These are phyloP conservation scores for Juglanconis sp. DNA, from an alignment of 2,329 filamentous ascomycete species.

Conservation along the genomic window DNA sequence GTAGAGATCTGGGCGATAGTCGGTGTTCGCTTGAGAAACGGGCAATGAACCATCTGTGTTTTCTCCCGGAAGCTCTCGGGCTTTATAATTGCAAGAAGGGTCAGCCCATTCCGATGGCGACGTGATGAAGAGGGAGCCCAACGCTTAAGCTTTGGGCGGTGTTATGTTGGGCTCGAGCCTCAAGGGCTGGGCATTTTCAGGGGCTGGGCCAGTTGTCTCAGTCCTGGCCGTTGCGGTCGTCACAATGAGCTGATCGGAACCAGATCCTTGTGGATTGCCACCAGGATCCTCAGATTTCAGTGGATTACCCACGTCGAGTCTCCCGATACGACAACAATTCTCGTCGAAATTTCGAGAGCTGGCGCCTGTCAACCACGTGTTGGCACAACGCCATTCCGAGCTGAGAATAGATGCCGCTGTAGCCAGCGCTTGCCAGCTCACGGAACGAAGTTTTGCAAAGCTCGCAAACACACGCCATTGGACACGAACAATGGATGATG, in stretches of 20 bases:
- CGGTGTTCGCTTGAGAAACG: no score
- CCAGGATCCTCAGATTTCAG: conserved; percentile 1
- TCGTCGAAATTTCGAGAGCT: no score
- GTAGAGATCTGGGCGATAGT: no score
- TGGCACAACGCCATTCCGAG: no score
- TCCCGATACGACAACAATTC: neutral
- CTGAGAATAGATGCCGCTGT: neutral
- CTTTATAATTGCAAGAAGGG: no score
- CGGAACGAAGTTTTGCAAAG: neutral
- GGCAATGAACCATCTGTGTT: no score
- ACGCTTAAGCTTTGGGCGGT: no score
- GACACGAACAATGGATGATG: neutral
- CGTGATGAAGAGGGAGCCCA: no score
- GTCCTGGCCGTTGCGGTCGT: neutral
- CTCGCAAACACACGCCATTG: neutral
- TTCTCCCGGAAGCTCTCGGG: no score
- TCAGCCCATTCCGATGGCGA: no score
- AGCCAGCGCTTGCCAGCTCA: neutral
- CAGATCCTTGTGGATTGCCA: conserved; percentile 13
- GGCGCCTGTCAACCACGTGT: no score
- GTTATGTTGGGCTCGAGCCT: no score
- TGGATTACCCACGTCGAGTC: neutral
- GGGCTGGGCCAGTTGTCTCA: neutral
- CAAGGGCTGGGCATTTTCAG: neutral
- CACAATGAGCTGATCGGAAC: conserved; percentile 17